Base-by-base conservation (phyloP, 176 grass and related monocot genomes). In the Dactylis glomerata region DNA sequence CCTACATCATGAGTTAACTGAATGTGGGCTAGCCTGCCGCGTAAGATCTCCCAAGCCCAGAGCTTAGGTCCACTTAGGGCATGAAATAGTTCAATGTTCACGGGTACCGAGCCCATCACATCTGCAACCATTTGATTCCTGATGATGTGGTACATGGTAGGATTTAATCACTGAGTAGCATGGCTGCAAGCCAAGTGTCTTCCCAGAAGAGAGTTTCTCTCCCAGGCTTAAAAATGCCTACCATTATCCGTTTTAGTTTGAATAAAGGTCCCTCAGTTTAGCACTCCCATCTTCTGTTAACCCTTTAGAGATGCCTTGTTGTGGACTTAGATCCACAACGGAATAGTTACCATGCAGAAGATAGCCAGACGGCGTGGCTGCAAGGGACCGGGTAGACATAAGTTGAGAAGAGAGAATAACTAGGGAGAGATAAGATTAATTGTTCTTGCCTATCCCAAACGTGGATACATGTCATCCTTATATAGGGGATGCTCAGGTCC, bases 261-360 rank as follows among this genome's bases (percentile, higher is more conserved):
- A 69, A 26, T 22, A 4, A 71, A 88, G 24, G 62, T 55, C 34
- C 34, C 49, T 83, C 55, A 22, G 68, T 59, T 68, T 87, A 75
- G 17, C 23, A 74, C 22, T 50, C 57, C 57, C 8, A 38, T 89
- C 23, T 14, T 75, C n/a, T 67, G 68, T 47, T 20, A 86, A 84
- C 45, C 57, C 68, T 81, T 32, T 19, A 71, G 14, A 44, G 28
- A 34, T 85, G 11, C 34, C 50, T 31, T 80, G n/a, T n/a, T n/a
- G n/a, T n/a, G n/a, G n/a, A n/a, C n/a, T n/a, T n/a, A n/a, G n/a
- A n/a, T n/a, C n/a, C n/a, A n/a, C n/a, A n/a, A n/a, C n/a, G n/a
- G n/a, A n/a, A n/a, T n/a, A n/a, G n/a, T n/a, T n/a, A n/a, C n/a
- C n/a, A n/a, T n/a, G n/a, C n/a, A n/a, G n/a, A n/a, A n/a, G n/a